phyloP scores from a whole-genome alignment of 768 basidiomycete genomes.

The Naganishia vaughanmartiniae region DNA sequence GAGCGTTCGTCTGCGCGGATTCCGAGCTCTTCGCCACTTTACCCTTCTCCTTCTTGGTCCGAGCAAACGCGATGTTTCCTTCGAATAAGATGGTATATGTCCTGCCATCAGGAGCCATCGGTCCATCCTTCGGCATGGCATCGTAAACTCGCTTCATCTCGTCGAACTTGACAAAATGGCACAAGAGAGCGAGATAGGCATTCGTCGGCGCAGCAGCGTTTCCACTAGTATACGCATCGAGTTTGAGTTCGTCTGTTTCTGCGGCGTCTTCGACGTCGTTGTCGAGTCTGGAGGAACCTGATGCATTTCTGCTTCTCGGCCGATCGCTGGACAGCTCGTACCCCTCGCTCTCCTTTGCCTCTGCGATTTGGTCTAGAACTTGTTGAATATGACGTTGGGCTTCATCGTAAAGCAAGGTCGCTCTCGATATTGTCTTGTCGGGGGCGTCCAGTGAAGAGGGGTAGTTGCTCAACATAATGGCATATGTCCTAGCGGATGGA shows the following conservation, averaged over 20 bases:
- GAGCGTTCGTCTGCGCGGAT: neutral
- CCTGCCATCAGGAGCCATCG: slow-evolving; percentile 37
- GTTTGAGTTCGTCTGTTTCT: neutral
- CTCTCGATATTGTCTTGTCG: slow-evolving; percentile 16
- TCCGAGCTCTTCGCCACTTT: neutral
- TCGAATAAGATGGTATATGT: slow-evolving; percentile 44
- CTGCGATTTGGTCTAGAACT: neutral
- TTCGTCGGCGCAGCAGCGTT: slow-evolving; percentile 39
- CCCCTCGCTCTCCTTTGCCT: slow-evolving; percentile 15
- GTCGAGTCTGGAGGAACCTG: neutral
- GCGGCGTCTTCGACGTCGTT: neutral
- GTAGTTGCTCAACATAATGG: slow-evolving; percentile 43
- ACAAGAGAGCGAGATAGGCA: slow-evolving; percentile 45
- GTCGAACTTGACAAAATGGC: slow-evolving; percentile 36
- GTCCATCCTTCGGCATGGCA: slow-evolving; percentile 34
- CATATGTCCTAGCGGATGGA: slow-evolving; percentile 44
- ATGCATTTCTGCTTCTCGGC: neutral
- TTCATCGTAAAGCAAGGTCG: slow-evolving; percentile 29
- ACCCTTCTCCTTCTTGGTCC: neutral
- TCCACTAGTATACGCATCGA: slow-evolving; percentile 20
- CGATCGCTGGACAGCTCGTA: slow-evolving; percentile 1
- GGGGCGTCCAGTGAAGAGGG: slow-evolving; percentile 18
- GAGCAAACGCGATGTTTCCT: slow-evolving; percentile 23
- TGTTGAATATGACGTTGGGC: slow-evolving; percentile 14
- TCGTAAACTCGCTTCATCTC: slow-evolving; percentile 42